Evolutionary conservation across 352 stramenopile species (phyloP).

Genomic region (Phytophthora vignae): DNA sequence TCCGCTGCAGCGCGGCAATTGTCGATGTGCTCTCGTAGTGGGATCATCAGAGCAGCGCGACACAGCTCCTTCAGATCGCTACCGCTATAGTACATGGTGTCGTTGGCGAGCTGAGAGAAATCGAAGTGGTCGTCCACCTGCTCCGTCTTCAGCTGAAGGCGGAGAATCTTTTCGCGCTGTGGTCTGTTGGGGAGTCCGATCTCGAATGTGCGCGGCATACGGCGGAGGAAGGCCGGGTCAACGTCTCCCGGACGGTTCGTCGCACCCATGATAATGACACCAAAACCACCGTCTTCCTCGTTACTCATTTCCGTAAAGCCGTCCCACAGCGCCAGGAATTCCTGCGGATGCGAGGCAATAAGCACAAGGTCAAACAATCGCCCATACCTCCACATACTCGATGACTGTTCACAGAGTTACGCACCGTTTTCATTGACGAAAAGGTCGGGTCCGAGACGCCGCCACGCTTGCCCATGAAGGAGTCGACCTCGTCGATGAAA

Average conservation of each 20-base stretch:
- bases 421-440: constrained; percentile 89
- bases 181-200: constrained; percentile 91
- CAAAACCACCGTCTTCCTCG: constrained; percentile 70
- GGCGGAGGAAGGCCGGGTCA: constrained; percentile 95
- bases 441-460: constrained; percentile 83
- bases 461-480: constrained; percentile 91
- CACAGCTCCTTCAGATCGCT: constrained; percentile 95
- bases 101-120: constrained; percentile 81
- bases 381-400: not conserved
- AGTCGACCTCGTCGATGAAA: constrained; percentile 98
- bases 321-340: constrained; percentile 99
- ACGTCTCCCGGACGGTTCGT: constrained; percentile 95
- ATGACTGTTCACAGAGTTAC: not conserved
- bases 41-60: constrained; percentile 88
- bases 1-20: constrained; percentile 51
- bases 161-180: constrained; percentile 95
- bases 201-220: constrained; percentile 96
- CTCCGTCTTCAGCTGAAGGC: constrained; percentile 93
- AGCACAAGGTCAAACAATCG: constrained; percentile 11
- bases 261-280: constrained; percentile 96
- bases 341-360: constrained; percentile 44
- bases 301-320: constrained; percentile 91
- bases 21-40: constrained; percentile 86
- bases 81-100: constrained; percentile 95
- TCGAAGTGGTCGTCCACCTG: constrained; percentile 74